Evolutionary conservation across 1,139 yeast species (phyloP).

Genomic region (Yamadazyma dendronema): DNA sequence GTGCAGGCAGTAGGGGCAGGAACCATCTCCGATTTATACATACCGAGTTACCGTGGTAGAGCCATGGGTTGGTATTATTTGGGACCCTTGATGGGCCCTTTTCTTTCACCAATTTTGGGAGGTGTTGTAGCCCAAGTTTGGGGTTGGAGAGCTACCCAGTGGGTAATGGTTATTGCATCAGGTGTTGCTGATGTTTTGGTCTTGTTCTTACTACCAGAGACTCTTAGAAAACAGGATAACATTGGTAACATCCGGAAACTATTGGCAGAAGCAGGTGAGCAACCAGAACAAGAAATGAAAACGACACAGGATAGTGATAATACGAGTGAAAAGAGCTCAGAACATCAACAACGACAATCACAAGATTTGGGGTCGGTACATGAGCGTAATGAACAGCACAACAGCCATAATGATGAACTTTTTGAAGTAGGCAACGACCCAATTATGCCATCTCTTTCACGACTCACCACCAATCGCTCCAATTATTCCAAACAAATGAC

Average conservation of each 20-base stretch:
- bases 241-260: constrained; percentile 48
- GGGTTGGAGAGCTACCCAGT: constrained; percentile 91
- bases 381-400: no score
- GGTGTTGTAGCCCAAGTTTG: constrained; percentile 70
- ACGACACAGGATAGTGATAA: constrained; percentile 17
- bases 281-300: constrained; percentile 4
- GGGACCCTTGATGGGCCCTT: constrained; percentile 81
- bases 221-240: constrained; percentile 57
- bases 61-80: constrained; percentile 82
- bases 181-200: constrained; percentile 53
- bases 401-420: not conserved
- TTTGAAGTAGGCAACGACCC: constrained; percentile 22
- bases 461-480: constrained; percentile 36
- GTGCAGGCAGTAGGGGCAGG: constrained; percentile 93
- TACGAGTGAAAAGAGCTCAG: constrained; percentile 6
- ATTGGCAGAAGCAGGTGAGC: constrained; percentile 16
- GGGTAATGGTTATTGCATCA: constrained; percentile 73
- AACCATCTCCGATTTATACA: constrained; percentile 72
- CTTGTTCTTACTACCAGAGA: constrained; percentile 68
- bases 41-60: constrained; percentile 66
- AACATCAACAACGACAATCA: not conserved
- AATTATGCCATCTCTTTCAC: constrained; percentile 36
- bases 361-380: no score
- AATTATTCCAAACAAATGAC: constrained; percentile 30
- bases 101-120: constrained; percentile 78